Evolutionary conservation across 1,284 basidiomycete species (phyloP).

Genomic region (Mycosarcoma mackinlayi): DNA sequence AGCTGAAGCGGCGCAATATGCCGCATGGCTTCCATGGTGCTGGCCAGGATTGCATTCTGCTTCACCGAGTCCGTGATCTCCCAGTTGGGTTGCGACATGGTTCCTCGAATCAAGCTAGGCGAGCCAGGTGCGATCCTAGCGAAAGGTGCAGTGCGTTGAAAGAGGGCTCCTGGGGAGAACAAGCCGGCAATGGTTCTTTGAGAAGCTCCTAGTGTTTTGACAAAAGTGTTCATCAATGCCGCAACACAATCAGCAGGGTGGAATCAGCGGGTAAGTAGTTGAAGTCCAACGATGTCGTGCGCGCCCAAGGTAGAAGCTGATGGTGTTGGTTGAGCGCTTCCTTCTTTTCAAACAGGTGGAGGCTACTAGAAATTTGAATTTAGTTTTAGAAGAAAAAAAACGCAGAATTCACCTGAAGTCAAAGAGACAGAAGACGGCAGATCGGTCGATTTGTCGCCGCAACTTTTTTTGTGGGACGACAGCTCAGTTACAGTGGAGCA

Average conservation of each 20-base stretch:
- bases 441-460: slow-evolving; percentile 28
- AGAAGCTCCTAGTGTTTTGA: neutral
- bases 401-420: neutral
- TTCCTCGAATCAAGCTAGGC: slow-evolving; percentile 4
- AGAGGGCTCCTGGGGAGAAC: neutral
- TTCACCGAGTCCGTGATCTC: slow-evolving; percentile 43
- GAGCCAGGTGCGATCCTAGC: neutral
- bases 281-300: slow-evolving; percentile 8
- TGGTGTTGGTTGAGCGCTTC: slow-evolving; percentile 10
- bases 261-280: neutral
- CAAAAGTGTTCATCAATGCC: slow-evolving; percentile 11
- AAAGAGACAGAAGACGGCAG: neutral
- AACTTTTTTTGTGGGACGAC: neutral
- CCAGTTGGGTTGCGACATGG: slow-evolving; percentile 45
- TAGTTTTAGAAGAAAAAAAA: neutral
- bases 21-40: slow-evolving; percentile 40
- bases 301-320: neutral
- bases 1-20: slow-evolving; percentile 55
- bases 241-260: neutral
- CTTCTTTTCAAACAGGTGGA: slow-evolving; percentile 14
- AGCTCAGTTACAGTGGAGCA: neutral
- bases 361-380: slow-evolving; percentile 1
- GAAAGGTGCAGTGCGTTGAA: neutral
- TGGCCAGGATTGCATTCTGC: slow-evolving; percentile 27
- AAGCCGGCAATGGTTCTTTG: slow-evolving; percentile 3